phyloP scores from a whole-genome alignment of 208 protist genomes.

The Acanthamoeba royreba region DNA sequence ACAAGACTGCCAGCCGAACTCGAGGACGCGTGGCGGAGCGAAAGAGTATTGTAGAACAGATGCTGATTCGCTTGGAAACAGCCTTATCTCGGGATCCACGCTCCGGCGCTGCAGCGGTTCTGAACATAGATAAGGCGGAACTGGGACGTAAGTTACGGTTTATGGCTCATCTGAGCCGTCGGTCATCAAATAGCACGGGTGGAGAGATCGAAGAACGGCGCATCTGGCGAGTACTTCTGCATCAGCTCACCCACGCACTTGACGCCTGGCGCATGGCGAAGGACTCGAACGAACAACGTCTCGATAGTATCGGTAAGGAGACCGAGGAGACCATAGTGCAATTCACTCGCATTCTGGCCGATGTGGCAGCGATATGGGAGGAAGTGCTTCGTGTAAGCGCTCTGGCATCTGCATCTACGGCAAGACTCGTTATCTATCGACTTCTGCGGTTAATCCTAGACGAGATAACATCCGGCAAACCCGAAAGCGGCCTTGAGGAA shows the following conservation, averaged over 20 bases:
- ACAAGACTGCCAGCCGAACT: not conserved
- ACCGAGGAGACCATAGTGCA: no score
- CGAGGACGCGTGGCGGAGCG: no score
- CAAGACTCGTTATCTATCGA: not conserved
- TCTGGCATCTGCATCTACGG: not conserved
- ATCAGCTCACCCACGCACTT: not conserved
- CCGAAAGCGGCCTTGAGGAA: not conserved
- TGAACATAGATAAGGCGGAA: not conserved
- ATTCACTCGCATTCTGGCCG: not conserved
- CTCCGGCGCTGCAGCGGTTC: not conserved
- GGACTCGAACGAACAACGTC: no score
- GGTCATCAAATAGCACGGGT: not conserved
- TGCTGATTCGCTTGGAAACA: not conserved
- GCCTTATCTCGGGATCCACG: not conserved
- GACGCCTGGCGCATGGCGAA: not conserved
- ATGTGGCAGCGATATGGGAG: not conserved
- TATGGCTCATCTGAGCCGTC: not conserved
- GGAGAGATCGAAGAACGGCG: not conserved
- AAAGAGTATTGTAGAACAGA: not conserved
- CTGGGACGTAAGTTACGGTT: not conserved
- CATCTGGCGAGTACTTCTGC: not conserved
- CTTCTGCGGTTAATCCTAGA: not conserved
- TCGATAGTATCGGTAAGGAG: no score
- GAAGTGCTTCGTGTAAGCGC: not conserved
- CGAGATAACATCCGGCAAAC: not conserved